These are phyloP conservation scores for Trapa incisa DNA, from an alignment of 345 rosid species.

Conservation along the genomic window DNA sequence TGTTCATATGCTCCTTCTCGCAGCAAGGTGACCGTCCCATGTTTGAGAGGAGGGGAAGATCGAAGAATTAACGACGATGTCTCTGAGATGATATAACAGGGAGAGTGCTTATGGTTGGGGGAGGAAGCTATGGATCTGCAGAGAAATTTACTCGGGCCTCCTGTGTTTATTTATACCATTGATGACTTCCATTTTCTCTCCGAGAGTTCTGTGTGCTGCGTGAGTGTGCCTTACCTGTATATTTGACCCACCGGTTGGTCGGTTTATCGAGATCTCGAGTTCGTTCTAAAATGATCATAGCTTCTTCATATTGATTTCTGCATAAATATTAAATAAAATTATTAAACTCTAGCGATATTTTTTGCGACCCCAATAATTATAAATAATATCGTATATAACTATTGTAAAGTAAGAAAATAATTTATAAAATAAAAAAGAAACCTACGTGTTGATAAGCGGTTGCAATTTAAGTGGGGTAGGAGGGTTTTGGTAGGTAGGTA, in stretches of 20 bases:
- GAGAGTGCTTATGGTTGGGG: background rate
- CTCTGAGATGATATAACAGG: background rate
- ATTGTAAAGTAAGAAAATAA: too few species aligned
- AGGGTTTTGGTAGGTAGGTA: conserved; percentile 8
- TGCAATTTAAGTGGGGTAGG: background rate
- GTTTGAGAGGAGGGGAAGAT: background rate
- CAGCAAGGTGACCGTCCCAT: conserved; percentile 55
- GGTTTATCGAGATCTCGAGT: too few species aligned
- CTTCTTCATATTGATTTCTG: too few species aligned
- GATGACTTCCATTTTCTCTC: background rate
- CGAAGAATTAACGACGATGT: background rate
- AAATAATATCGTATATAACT: too few species aligned
- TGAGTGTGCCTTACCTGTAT: background rate
- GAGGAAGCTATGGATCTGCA: background rate
- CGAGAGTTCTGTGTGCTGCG: too few species aligned
- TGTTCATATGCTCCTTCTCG: conserved; percentile 50
- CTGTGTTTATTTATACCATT: conserved; percentile 1
- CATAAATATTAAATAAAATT: too few species aligned
- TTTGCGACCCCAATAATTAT: too few species aligned
- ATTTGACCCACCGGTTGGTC: conserved; percentile 11
- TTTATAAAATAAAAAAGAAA: too few species aligned
- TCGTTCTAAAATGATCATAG: too few species aligned
- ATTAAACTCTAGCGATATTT: too few species aligned
- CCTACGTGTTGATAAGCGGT: too few species aligned
- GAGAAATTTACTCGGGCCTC: conserved; percentile 6